A percentile compares a stretch with the other conserved stretches of the same genome.
Evolutionary conservation across 2,329 filamentous ascomycete genomes (phyloP).

Genomic region (Xylaria sp.): DNA sequence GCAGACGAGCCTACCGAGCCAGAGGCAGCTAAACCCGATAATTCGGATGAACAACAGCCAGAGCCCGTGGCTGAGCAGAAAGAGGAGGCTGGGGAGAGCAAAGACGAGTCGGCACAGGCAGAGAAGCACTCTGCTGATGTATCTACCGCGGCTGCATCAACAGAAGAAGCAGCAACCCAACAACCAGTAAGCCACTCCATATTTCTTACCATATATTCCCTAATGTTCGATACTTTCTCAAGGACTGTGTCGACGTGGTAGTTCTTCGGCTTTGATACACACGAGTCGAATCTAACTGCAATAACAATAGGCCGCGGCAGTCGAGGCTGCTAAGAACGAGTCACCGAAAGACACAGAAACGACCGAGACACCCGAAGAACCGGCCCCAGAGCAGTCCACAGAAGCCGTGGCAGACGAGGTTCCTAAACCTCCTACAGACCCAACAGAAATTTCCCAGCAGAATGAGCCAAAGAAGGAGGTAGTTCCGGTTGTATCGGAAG

Average conservation of each 20-base stretch:
- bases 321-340: slow-evolving; percentile 5
- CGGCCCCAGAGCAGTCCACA: neutral
- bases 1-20: too few relatives aligned
- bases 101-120: too few relatives aligned
- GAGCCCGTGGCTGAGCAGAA: too few relatives aligned
- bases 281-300: neutral
- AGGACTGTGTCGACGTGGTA: too few relatives aligned
- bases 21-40: too few relatives aligned
- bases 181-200: neutral
- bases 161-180: neutral
- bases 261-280: too few relatives aligned
- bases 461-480: neutral
- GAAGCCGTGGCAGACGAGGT: neutral
- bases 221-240: too few relatives aligned
- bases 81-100: too few relatives aligned
- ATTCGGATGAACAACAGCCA: too few relatives aligned
- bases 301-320: neutral
- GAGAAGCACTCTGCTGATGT: neutral
- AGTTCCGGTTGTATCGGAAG: neutral
- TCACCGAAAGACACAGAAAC: neutral
- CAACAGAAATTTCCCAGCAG: neutral
- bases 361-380: neutral
- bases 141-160: slow-evolving; percentile 1
- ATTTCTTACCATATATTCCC: too few relatives aligned
- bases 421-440: neutral